Evolutionary conservation across 331 rosid genomes (phyloP).

Genomic region (Spiraea crenata): DNA sequence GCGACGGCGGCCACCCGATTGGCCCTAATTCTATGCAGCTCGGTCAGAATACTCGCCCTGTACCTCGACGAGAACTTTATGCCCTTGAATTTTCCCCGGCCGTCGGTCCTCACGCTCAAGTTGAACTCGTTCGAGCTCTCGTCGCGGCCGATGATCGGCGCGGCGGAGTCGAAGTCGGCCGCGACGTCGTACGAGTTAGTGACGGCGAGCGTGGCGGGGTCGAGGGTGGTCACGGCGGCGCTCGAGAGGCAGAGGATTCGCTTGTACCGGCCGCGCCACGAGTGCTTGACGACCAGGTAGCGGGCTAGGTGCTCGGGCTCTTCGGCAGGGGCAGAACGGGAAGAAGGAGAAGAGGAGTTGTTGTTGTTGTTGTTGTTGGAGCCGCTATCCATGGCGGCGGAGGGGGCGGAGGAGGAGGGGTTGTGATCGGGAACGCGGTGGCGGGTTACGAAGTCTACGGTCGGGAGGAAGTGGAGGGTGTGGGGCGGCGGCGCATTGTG

Average conservation of each 20-base stretch:
- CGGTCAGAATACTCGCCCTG: conserved; percentile 88
- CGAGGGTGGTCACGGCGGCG: conserved; percentile 65
- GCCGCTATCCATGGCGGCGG: conserved; percentile 49
- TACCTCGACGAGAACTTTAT: conserved; percentile 82
- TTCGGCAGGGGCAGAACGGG: conserved; percentile 47
- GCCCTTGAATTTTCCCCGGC: conserved; percentile 84
- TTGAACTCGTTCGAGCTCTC: conserved; percentile 80
- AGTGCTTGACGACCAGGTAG: conserved; percentile 81
- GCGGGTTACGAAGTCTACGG: conserved; percentile 63
- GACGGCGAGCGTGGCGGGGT: conserved; percentile 76
- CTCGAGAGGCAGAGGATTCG: conserved; percentile 76
- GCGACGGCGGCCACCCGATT: conserved; percentile 63
- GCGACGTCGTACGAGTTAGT: conserved; percentile 83
- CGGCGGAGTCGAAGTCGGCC: conserved; percentile 64
- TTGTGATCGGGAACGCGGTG: conserved; percentile 47
- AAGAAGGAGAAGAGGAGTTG: conserved; percentile 18
- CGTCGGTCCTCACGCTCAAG: conserved; percentile 79
- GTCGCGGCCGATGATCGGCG: conserved; percentile 75
- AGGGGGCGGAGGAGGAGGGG: conserved; percentile 17
- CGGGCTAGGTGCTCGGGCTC: conserved; percentile 94
- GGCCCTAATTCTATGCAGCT: conserved; percentile 80
- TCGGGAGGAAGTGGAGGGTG: conserved; percentile 74
- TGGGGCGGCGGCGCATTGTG: conserved; percentile 75
- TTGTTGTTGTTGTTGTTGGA: not conserved
- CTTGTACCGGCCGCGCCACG: conserved; percentile 99